Evolutionary conservation across 768 basidiomycete genomes (phyloP).

Genomic region (Tylopilus rubrobrunneus): DNA sequence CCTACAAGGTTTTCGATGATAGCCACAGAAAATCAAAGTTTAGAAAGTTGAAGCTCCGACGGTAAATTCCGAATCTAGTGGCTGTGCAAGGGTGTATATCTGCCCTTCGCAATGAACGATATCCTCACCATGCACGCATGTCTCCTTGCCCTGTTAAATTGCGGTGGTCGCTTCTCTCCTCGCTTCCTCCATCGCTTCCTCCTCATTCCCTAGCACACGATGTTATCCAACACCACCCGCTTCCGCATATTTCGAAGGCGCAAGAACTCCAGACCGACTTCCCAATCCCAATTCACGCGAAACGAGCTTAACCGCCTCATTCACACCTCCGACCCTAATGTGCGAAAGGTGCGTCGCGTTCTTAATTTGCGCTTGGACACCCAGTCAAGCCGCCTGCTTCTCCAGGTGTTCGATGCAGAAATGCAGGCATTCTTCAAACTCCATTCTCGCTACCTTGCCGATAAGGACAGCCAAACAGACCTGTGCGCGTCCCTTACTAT

Average conservation of each 20-base stretch:
- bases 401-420: conserved; percentile 76
- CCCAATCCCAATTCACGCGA: conserved; percentile 50
- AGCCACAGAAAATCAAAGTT: conserved; percentile 38
- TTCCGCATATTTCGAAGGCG: conserved; percentile 37
- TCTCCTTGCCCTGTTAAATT: conserved; percentile 18
- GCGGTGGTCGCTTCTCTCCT: conserved; percentile 13
- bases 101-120: background rate
- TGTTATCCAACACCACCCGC: conserved; percentile 33
- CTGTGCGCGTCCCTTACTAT: conserved; percentile 52
- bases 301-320: conserved; percentile 69
- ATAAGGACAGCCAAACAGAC: conserved; percentile 82
- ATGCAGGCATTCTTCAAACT: conserved; percentile 97
- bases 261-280: conserved; percentile 40
- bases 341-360: conserved; percentile 49
- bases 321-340: conserved; percentile 47
- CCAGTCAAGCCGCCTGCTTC: background rate
- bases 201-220: conserved; percentile 4
- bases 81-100: conserved; percentile 3
- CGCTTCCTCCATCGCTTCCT: conserved; percentile 25
- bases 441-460: conserved; percentile 90
- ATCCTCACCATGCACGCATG: conserved; percentile 23
- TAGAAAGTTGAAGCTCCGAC: conserved; percentile 27
- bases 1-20: conserved; percentile 51
- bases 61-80: conserved; percentile 23
- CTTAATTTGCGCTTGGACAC: conserved; percentile 34